A percentile compares a stretch with the other conserved stretches of the same genome.
Evolutionary conservation across 495 filamentous ascomycete genomes (phyloP).

Genomic region (Podospora didyma): DNA sequence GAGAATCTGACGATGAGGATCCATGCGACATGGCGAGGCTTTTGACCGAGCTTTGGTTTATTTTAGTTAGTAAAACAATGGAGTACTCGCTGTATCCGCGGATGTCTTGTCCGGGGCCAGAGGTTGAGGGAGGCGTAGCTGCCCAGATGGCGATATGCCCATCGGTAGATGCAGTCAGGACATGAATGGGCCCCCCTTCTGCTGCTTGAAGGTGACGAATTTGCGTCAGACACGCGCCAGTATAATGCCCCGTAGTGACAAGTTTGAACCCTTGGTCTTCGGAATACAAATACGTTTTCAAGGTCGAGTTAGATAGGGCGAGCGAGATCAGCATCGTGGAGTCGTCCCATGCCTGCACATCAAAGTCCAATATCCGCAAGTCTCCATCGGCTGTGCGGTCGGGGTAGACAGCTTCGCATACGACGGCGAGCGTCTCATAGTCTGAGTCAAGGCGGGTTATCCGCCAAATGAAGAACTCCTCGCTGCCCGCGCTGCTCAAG

Average conservation of each 20-base stretch:
- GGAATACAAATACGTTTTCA: conserved; percentile 63
- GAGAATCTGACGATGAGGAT: conserved; percentile 4
- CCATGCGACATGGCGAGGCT: conserved; percentile 38
- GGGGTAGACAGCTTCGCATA: conserved; percentile 59
- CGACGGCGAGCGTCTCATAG: conserved; percentile 51
- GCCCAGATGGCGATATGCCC: conserved; percentile 40
- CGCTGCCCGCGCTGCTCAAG: conserved; percentile 78
- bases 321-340: conserved; percentile 58
- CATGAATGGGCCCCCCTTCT: conserved; percentile 39
- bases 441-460: conserved; percentile 48
- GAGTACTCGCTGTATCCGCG: background rate
- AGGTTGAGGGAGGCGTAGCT: background rate
- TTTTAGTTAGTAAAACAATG: conserved; percentile 27
- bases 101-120: background rate
- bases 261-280: conserved; percentile 45
- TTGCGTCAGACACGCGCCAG: conserved; percentile 76
- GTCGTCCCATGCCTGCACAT: conserved; percentile 32
- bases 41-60: conserved; percentile 79
- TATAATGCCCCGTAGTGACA: conserved; percentile 59
- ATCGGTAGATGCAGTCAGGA: conserved; percentile 48
- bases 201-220: conserved; percentile 46
- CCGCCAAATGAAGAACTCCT: conserved; percentile 87
- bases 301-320: conserved; percentile 73
- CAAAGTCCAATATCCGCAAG: conserved; percentile 73
- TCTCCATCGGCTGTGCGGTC: conserved; percentile 60